Conservation (phyloP, 257 asterid species). For the Mentha longifolia region DNA sequence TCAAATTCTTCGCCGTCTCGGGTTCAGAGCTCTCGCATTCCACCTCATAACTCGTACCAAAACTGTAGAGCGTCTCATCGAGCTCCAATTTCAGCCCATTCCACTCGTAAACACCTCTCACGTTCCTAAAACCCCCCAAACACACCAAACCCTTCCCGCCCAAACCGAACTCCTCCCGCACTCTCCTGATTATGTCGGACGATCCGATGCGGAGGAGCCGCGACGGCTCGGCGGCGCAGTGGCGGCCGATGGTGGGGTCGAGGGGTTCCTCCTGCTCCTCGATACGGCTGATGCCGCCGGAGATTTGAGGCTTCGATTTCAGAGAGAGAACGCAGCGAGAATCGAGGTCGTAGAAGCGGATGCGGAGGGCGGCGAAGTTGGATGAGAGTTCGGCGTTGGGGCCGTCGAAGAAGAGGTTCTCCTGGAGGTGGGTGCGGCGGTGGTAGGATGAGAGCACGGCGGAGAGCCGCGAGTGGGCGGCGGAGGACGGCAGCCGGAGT, state of each 20-base stretch:
- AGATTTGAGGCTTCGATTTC: constrained; percentile 68
- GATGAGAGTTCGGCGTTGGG: constrained; percentile 67
- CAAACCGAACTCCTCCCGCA: constrained; percentile 57
- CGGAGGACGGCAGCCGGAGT: constrained; percentile 70
- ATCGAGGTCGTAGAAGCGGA: constrained; percentile 93
- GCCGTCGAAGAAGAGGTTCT: constrained; percentile 88
- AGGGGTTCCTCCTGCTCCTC: constrained; percentile 79
- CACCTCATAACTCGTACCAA: constrained; percentile 75
- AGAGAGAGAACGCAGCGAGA: constrained; percentile 71
- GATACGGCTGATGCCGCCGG: constrained; percentile 76
- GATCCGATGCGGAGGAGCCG: constrained; percentile 53
- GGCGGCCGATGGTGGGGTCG: constrained; percentile 75
- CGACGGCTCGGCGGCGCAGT: constrained; percentile 70
- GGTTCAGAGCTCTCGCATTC: constrained; percentile 91
- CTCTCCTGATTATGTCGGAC: constrained; percentile 52
- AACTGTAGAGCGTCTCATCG: constrained; percentile 71
- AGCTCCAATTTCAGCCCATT: constrained; percentile 77
- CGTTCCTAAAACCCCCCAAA: constrained; percentile 83
- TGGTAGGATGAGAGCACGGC: constrained; percentile 62
- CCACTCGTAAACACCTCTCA: constrained; percentile 84
- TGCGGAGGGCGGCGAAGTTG: constrained; percentile 82
- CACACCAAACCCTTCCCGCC: constrained; percentile 58
- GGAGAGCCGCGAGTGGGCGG: constrained; percentile 70
- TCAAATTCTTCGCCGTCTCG: constrained; percentile 57
- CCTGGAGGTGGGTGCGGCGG: constrained; percentile 70